Percentiles rank a stretch among this genome's conserved stretches.
Conservation (phyloP, 768 basidiomycete genomes). For the Leucocoprinus leucothites region DNA sequence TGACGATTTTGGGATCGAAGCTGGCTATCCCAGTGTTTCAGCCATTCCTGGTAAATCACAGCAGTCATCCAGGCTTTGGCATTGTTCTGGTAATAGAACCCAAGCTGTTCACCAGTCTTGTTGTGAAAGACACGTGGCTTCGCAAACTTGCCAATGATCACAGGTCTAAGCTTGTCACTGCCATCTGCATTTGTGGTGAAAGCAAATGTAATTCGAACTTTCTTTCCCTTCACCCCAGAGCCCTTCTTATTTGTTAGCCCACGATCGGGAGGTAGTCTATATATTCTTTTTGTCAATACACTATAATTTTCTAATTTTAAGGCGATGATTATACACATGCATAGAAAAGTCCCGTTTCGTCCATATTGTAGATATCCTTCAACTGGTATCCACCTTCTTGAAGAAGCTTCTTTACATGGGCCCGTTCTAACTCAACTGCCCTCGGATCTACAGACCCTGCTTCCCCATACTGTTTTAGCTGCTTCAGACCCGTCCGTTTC, state of each 20-base stretch:
- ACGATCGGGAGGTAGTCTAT: conserved; percentile 25
- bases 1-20: conserved; percentile 17
- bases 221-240: conserved; percentile 25
- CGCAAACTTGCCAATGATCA: too few relatives aligned
- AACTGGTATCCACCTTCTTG: conserved; percentile 17
- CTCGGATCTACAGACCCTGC: conserved; percentile 21
- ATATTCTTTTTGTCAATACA: conserved; percentile 2
- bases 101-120: conserved; percentile 23
- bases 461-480: conserved; percentile 24
- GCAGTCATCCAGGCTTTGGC: conserved; percentile 32
- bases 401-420: conserved; percentile 21
- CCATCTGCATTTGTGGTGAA: conserved; percentile 25
- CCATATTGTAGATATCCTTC: conserved; percentile 30
- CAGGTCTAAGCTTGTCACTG: too few relatives aligned
- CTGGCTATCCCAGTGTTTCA: conserved; percentile 23
- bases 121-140: not conserved
- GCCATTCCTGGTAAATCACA: conserved; percentile 27
- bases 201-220: conserved; percentile 25
- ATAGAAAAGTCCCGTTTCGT: conserved; percentile 29
- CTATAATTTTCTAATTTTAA: not conserved
- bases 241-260: conserved; percentile 17
- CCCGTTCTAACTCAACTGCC: conserved; percentile 19
- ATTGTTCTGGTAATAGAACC: conserved; percentile 19
- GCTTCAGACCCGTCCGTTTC: conserved; percentile 16
- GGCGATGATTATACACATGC: conserved; percentile 15